Percentiles rank a stretch among this genome's conserved stretches.
phyloP scores from a whole-genome alignment of 768 basidiomycete species.

The Rhodocollybia butyracea region DNA sequence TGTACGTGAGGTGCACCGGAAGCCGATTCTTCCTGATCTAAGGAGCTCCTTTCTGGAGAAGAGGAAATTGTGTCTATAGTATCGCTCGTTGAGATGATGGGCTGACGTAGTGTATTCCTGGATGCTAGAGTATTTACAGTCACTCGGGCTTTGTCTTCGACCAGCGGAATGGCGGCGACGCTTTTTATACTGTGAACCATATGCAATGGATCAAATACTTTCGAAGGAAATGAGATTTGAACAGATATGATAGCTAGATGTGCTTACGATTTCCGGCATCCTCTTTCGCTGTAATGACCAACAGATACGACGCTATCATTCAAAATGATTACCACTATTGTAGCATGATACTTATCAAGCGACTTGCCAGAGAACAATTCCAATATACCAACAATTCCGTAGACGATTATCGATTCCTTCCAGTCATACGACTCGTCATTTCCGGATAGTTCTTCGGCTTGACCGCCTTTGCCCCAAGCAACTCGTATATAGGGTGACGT shows the following conservation, averaged over 20 bases:
- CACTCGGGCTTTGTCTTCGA: constrained; percentile 56
- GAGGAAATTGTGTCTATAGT: constrained; percentile 17
- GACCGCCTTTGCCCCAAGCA: constrained; percentile 57
- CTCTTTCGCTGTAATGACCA: constrained; percentile 64
- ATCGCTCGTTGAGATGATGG: constrained; percentile 36
- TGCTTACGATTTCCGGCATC: constrained; percentile 65
- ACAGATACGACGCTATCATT: constrained; percentile 63
- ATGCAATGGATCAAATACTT: constrained; percentile 65
- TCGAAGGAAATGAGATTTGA: constrained; percentile 1
- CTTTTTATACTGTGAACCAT: constrained; percentile 66
- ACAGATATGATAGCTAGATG: neutral
- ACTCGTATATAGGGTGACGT: constrained; percentile 44
- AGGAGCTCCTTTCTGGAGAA: neutral
- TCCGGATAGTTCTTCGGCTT: constrained; percentile 47
- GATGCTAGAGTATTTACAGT: constrained; percentile 50
- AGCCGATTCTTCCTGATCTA: constrained; percentile 4
- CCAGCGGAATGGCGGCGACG: constrained; percentile 70
- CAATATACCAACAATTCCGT: constrained; percentile 75
- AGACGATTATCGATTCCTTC: constrained; percentile 55
- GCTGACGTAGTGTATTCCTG: constrained; percentile 43
- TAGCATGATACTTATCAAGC: constrained; percentile 7
- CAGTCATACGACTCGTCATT: constrained; percentile 43
- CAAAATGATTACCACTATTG: constrained; percentile 2
- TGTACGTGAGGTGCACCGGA: constrained; percentile 40
- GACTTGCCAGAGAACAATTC: constrained; percentile 67